These are phyloP conservation scores for Diplodia sapinea DNA, from an alignment of 2,329 filamentous ascomycete species.

Conservation along the genomic window DNA sequence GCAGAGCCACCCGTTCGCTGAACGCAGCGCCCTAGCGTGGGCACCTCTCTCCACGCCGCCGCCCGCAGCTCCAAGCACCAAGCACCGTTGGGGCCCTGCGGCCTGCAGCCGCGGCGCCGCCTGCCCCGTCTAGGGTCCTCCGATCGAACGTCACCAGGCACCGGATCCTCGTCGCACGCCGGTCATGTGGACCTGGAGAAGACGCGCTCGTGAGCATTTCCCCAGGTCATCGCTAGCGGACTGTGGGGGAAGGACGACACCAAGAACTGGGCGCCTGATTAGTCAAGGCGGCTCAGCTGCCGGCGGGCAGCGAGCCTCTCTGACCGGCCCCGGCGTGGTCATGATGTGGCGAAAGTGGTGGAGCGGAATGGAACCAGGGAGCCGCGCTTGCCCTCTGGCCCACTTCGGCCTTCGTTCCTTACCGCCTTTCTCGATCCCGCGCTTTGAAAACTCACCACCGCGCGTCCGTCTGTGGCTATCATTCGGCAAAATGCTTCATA, in stretches of 20 bases:
- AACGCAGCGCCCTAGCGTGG: constrained; percentile 1
- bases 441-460: not conserved
- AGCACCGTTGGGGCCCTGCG: constrained; percentile 9
- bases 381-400: constrained; percentile 22
- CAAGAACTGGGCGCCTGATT: constrained; percentile 23
- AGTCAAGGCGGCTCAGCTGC: constrained; percentile 17
- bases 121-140: constrained; percentile 24
- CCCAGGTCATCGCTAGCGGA: constrained; percentile 29
- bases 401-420: constrained; percentile 24
- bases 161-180: constrained; percentile 28
- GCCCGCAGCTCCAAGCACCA: constrained; percentile 2
- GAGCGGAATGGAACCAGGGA: constrained; percentile 21
- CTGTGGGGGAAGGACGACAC: constrained; percentile 28
- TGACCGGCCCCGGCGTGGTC: not conserved
- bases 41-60: not conserved
- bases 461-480: constrained; percentile 6
- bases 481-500: not conserved
- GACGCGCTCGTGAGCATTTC: constrained; percentile 26
- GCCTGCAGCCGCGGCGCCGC: constrained; percentile 18
- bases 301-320: constrained; percentile 15
- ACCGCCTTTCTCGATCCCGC: constrained; percentile 8
- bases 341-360: constrained; percentile 26
- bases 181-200: constrained; percentile 31
- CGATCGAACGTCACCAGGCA: constrained; percentile 30
- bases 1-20: constrained; percentile 7